These are phyloP conservation scores for Panicum virgatum DNA, from an alignment of 202 grass and related monocot species.

Conservation along the genomic window DNA sequence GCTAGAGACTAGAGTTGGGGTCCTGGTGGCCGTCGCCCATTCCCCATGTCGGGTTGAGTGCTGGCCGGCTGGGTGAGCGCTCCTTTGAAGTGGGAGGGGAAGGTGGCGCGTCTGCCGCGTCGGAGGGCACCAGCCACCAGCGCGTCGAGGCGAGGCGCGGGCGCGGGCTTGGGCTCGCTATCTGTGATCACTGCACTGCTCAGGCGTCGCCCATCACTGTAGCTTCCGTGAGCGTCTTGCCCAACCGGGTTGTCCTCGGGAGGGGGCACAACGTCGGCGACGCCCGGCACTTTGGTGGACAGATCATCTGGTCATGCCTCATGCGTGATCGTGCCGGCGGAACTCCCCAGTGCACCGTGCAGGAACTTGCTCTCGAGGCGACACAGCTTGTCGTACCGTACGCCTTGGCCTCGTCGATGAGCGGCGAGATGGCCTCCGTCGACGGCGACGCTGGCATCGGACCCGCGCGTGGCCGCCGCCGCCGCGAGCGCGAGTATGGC, in stretches of 20 bases:
- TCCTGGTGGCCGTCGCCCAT: conserved; percentile 11
- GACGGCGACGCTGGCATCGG: not conserved
- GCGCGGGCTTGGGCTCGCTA: not conserved
- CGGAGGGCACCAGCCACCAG: not conserved
- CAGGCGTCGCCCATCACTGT: conserved; percentile 20
- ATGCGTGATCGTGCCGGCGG: conserved; percentile 7
- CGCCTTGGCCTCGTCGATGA: conserved; percentile 31
- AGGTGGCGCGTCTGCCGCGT: not conserved
- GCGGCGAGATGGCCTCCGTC: conserved; percentile 11
- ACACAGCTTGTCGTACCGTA: conserved; percentile 39
- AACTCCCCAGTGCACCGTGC: not conserved
- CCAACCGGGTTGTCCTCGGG: not conserved
- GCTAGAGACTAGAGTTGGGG: conserved; percentile 31
- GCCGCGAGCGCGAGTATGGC: not conserved
- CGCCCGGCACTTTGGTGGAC: conserved; percentile 50
- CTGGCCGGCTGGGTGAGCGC: not conserved
- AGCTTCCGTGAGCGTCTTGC: not conserved
- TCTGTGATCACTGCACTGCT: no score
- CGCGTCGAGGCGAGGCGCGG: not conserved
- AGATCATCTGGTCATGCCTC: conserved; percentile 62
- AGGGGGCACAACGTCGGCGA: not conserved
- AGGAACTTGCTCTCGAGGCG: conserved; percentile 45
- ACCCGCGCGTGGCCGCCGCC: not conserved
- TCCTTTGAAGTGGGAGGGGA: not conserved
- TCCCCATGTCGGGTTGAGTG: not conserved